Evolutionary conservation across 2,329 filamentous ascomycete species (phyloP), one percentile per base, ranked within the genome.

Genomic region (Exophiala xenobiotica): DNA sequence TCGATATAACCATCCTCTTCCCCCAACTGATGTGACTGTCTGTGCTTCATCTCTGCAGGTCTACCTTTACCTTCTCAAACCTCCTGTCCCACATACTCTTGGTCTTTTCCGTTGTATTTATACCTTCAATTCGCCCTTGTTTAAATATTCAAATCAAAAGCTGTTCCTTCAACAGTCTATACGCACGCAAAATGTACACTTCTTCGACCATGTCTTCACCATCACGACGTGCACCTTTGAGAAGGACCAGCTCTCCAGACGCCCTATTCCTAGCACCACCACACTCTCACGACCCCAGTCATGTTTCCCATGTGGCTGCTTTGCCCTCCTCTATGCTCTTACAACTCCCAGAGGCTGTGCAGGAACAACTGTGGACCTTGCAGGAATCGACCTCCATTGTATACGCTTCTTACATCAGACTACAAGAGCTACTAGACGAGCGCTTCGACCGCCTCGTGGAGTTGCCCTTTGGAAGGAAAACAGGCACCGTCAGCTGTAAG

Each of bases 371-470:
- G 3, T 54, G 49, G 55, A 51, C 39, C 9, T 39, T 60, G 14
- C 57, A 60, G 45, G 57, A 60, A 45, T 56, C 57, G 18, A 60
- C 57, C 9, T 60, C 57, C 2, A 53, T 60, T 26, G 56, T 56
- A 31, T 60, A 56, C 44, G 55, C 57, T 12, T 58, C 55, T n/a
- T 58, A 58, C 41, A 38, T 51, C 26, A 43, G 57, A 22, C 48
- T 60, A 16, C 50, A 56, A 27, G 50, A 49, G 16, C 48, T 60
- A 2, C 20, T 60, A 16, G 47, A 56, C 14, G 52, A 60, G 39
- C 55, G 57, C 5, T 60, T 60, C 38, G 57, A 60, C 12, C 42
- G 57, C 16, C 42, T 60, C 35, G 46, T 56, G 9, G 46, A 50
- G 9, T 50, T 54, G 16, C 53, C 53, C 9, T 44, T 38, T 16